Evolutionary conservation across 2,329 filamentous ascomycete genomes (phyloP).

Genomic region (Thermothelomyces thermophilus): DNA sequence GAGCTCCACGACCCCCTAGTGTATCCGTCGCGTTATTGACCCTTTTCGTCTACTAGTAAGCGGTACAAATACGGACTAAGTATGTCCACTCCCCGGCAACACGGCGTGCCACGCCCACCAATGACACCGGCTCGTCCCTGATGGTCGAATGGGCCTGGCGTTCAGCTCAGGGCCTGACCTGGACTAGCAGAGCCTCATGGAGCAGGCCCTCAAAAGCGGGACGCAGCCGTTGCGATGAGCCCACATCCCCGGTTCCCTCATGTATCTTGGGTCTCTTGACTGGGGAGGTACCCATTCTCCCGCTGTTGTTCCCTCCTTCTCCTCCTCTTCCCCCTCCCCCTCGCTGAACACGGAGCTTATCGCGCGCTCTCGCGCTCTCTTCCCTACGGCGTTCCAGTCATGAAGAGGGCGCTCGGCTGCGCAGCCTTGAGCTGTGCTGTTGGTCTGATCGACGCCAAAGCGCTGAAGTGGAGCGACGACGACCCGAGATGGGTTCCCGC

Average conservation of each 20-base stretch:
- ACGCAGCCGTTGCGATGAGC: not conserved
- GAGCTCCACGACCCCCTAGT: no score
- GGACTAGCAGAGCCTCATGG: constrained; percentile 6
- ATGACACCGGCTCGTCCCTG: not conserved
- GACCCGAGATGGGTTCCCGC: constrained; percentile 25
- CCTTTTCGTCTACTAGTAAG: no score
- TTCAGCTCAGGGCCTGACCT: constrained; percentile 2
- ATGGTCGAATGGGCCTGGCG: constrained; percentile 1
- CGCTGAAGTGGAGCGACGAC: constrained; percentile 23
- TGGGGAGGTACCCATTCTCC: not conserved
- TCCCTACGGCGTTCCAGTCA: constrained; percentile 4
- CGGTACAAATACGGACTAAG: no score
- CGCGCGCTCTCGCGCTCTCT: not conserved
- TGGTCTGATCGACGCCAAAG: constrained; percentile 21
- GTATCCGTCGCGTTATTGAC: no score
- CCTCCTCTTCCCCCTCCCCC: no score
- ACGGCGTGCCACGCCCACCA: not conserved
- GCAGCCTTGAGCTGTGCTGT: constrained; percentile 23
- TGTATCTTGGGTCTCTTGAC: not conserved
- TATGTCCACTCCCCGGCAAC: no score
- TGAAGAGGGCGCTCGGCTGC: constrained; percentile 22
- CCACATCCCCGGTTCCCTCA: not conserved
- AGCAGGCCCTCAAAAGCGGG: constrained; percentile 7
- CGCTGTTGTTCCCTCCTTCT: no score
- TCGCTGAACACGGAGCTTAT: not conserved